These are phyloP conservation scores for Scenedesmus sp. DNA, from an alignment of 163 green algal genomes.

Conservation along the genomic window DNA sequence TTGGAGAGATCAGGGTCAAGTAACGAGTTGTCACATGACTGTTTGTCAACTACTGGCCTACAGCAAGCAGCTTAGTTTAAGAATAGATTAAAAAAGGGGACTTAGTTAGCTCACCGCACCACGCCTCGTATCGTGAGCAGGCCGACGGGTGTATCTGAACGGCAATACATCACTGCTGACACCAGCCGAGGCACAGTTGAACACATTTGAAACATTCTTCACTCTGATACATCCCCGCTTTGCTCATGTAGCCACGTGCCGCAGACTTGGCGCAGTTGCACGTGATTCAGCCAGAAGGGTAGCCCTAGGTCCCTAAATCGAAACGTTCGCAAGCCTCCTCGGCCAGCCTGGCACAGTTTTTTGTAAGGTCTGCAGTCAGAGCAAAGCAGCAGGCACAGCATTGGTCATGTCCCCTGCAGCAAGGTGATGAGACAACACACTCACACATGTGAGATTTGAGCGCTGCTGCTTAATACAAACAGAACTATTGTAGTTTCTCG, in stretches of 20 bases:
- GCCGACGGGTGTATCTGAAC: neutral
- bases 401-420: neutral
- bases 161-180: neutral
- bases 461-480: no score
- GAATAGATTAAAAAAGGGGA: neutral
- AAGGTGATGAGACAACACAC: neutral
- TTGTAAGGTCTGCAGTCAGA: constrained; percentile 40
- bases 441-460: neutral
- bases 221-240: no score
- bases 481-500: no score
- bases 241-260: no score
- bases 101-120: neutral
- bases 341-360: constrained; percentile 38
- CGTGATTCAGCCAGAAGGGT: no score
- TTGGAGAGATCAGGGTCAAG: constrained; percentile 17
- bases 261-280: no score
- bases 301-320: constrained; percentile 1
- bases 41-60: neutral
- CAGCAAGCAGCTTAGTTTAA: neutral
- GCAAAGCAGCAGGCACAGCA: neutral
- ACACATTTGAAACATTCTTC: neutral
- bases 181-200: neutral
- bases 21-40: constrained; percentile 8
- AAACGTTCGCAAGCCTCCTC: constrained; percentile 42
- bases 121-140: neutral